Percentiles rank a stretch among this genome's conserved stretches.
These are phyloP conservation scores for Sporothrix protearum DNA, from an alignment of 2,329 filamentous ascomycete genomes.

Conservation along the genomic window DNA sequence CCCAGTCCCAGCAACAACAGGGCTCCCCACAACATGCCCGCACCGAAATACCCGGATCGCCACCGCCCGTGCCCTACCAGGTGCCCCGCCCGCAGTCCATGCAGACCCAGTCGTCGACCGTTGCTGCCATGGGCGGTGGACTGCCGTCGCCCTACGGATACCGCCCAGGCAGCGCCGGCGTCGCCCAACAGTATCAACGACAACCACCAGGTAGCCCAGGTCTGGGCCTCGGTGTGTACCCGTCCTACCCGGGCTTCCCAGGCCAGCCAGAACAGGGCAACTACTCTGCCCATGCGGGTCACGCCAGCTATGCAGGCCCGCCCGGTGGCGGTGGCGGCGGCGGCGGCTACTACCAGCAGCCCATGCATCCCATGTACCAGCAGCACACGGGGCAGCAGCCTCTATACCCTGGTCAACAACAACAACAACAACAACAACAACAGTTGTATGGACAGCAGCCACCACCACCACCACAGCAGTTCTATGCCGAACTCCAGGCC, in stretches of 20 bases:
- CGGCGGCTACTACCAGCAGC: conserved; percentile 32
- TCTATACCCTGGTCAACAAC: background rate
- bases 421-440: conserved; percentile 23
- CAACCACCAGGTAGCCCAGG: conserved; percentile 19
- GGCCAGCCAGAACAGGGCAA: background rate
- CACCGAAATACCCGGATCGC: conserved; percentile 26
- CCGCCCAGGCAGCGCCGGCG: conserved; percentile 35
- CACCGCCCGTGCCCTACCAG: conserved; percentile 40
- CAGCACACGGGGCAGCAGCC: background rate
- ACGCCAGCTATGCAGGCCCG: conserved; percentile 21
- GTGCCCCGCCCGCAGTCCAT: conserved; percentile 41
- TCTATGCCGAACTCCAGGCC: conserved; percentile 42
- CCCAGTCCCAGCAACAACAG: background rate
- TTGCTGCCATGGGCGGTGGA: background rate
- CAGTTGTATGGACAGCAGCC: conserved; percentile 24
- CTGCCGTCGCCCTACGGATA: conserved; percentile 32
- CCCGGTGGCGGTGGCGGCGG: conserved; percentile 29
- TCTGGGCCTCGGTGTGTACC: background rate
- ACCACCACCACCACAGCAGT: background rate
- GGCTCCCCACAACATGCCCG: conserved; percentile 15
- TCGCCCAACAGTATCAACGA: conserved; percentile 29
- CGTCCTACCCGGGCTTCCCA: conserved; percentile 17
- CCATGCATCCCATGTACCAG: conserved; percentile 22
- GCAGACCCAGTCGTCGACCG: conserved; percentile 28
- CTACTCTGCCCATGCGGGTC: conserved; percentile 5